Evolutionary conservation across 352 stramenopile species (phyloP).

Genomic region (Phytopythium montanum): DNA sequence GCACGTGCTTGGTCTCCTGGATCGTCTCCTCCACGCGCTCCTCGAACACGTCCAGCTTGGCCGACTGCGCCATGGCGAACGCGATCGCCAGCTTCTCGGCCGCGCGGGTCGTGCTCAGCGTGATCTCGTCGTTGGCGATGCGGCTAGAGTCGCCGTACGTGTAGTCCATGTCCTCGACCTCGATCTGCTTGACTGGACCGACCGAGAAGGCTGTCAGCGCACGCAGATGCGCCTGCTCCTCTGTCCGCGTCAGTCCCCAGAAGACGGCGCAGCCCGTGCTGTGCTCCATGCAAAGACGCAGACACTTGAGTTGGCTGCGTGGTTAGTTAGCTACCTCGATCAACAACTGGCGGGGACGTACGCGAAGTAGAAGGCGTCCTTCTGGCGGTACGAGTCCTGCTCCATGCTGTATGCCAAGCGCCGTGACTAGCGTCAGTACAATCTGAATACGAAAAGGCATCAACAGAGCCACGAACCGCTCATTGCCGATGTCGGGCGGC

Average conservation of each 20-base stretch:
- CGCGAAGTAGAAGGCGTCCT: slow-evolving; percentile 87
- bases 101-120: slow-evolving; percentile 69
- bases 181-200: slow-evolving; percentile 73
- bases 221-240: slow-evolving; percentile 75
- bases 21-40: slow-evolving; percentile 87
- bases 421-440: neutral
- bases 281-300: neutral
- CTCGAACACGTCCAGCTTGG: slow-evolving; percentile 93
- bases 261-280: slow-evolving; percentile 87
- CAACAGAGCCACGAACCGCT: slow-evolving; percentile 12
- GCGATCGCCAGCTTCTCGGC: slow-evolving; percentile 91
- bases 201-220: slow-evolving; percentile 58
- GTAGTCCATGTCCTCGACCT: slow-evolving; percentile 90
- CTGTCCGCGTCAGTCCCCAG: slow-evolving; percentile 81
- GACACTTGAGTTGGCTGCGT: too few relatives aligned
- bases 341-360: slow-evolving; percentile 13
- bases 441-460: neutral
- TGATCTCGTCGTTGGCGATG: slow-evolving; percentile 85
- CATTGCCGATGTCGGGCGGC: slow-evolving; percentile 38
- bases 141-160: slow-evolving; percentile 66
- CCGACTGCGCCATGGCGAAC: slow-evolving; percentile 92
- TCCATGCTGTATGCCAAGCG: neutral
- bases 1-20: slow-evolving; percentile 85
- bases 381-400: slow-evolving; percentile 56
- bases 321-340: too few relatives aligned